A percentile compares a stretch with the other conserved stretches of the same genome.
Evolutionary conservation across 2,329 filamentous ascomycete species (phyloP).

Genomic region (Colletotrichum abscissum): DNA sequence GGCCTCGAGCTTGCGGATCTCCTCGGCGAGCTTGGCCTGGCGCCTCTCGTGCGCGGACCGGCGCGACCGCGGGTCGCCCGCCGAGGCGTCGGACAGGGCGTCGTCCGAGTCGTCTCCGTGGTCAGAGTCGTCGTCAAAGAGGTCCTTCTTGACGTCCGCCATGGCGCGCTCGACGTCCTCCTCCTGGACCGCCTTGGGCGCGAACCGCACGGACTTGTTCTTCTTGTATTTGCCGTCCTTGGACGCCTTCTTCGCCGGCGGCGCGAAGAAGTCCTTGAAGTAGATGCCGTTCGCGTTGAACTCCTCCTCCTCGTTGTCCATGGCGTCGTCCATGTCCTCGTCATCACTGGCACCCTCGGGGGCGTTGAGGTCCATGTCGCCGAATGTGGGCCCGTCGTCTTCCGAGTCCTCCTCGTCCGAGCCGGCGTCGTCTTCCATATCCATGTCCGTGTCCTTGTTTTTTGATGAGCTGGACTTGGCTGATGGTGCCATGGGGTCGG

Average conservation of each 20-base stretch:
- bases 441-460: slow-evolving; percentile 36
- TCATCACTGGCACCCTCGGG: slow-evolving; percentile 77
- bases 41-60: slow-evolving; percentile 87
- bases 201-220: slow-evolving; percentile 52
- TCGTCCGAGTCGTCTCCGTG: slow-evolving; percentile 70
- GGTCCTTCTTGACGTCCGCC: slow-evolving; percentile 85
- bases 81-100: slow-evolving; percentile 73
- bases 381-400: slow-evolving; percentile 86
- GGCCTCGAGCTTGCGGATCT: slow-evolving; percentile 91
- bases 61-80: slow-evolving; percentile 77
- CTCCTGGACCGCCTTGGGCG: slow-evolving; percentile 62
- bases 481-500: slow-evolving; percentile 72
- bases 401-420: slow-evolving; percentile 65
- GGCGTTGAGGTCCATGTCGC: slow-evolving; percentile 79
- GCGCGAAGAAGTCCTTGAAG: slow-evolving; percentile 94
- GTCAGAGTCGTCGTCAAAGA: slow-evolving; percentile 85
- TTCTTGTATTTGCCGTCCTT: slow-evolving; percentile 54
- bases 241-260: slow-evolving; percentile 76
- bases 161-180: slow-evolving; percentile 85
- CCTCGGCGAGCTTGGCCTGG: slow-evolving; percentile 85
- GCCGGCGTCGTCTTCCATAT: slow-evolving; percentile 43
- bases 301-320: slow-evolving; percentile 63
- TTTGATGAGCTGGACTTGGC: slow-evolving; percentile 42
- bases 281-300: slow-evolving; percentile 88
- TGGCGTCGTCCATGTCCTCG: slow-evolving; percentile 67